phyloP scores from a whole-genome alignment of 225 moss, liverwort and hornwort genomes.

The Pseudisothecium myosuroides region DNA sequence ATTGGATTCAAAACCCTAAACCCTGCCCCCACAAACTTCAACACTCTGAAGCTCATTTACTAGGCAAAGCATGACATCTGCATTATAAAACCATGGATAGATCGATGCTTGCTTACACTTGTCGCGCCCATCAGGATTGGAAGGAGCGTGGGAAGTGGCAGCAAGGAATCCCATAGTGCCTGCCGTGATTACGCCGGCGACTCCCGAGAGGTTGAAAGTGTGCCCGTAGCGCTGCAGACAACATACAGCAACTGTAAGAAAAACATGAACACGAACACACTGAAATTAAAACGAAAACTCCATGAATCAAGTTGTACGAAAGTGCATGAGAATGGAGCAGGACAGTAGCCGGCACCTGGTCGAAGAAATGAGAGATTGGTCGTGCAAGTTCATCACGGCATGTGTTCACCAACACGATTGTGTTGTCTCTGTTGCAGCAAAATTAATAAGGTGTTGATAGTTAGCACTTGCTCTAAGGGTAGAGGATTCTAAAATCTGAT shows the following conservation, averaged over 20 bases:
- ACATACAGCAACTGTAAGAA: neutral
- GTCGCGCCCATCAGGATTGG: constrained; percentile 17
- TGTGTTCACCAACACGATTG: constrained; percentile 14
- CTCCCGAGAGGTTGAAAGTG: constrained; percentile 58
- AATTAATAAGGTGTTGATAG: neutral
- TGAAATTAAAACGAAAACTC: neutral
- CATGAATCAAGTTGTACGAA: neutral
- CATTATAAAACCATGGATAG: neutral
- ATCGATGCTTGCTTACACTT: constrained; percentile 31
- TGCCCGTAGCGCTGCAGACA: constrained; percentile 31
- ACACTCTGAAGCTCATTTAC: neutral
- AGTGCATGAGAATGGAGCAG: neutral
- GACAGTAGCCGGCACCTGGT: neutral
- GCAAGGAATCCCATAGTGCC: constrained; percentile 45
- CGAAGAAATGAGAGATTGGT: constrained; percentile 32
- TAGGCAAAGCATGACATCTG: neutral
- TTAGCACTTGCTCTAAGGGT: neutral
- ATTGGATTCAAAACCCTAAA: neutral
- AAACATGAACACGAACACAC: neutral
- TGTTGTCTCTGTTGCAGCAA: constrained; percentile 19
- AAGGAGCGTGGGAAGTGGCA: constrained; percentile 43
- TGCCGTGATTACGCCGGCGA: constrained; percentile 41
- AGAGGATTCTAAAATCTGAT: neutral
- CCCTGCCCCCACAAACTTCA: neutral
- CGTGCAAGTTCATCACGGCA: constrained; percentile 30